phyloP scores from a whole-genome alignment of 2,329 filamentous ascomycete species.

The Penicillium sp. region DNA sequence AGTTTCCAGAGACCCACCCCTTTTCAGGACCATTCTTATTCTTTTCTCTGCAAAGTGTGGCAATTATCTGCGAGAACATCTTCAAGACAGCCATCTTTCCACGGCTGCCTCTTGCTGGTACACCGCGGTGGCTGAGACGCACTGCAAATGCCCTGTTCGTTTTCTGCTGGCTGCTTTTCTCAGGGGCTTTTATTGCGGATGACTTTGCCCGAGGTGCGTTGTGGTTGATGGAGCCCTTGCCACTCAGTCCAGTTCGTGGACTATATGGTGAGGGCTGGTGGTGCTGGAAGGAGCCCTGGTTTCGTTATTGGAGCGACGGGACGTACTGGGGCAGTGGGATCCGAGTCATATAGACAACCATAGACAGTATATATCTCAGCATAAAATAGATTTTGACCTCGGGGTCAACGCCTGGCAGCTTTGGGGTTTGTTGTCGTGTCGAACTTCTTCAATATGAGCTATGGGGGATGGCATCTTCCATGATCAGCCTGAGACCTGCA shows the following conservation, averaged over 20 bases:
- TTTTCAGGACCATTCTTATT: slow-evolving; percentile 56
- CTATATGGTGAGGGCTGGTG: slow-evolving; percentile 61
- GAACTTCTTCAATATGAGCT: no score
- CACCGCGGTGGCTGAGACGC: slow-evolving; percentile 49
- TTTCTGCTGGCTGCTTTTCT: slow-evolving; percentile 63
- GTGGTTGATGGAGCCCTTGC: slow-evolving; percentile 80
- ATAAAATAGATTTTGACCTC: not conserved
- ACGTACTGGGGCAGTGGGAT: slow-evolving; percentile 61
- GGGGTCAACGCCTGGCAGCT: not conserved
- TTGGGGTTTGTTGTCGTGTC: not conserved
- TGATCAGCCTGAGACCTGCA: no score
- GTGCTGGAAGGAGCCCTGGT: slow-evolving; percentile 58
- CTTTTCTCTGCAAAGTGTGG: slow-evolving; percentile 66
- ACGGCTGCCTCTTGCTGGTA: slow-evolving; percentile 21
- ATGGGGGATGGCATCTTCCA: no score
- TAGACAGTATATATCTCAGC: not conserved
- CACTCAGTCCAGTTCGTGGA: slow-evolving; percentile 64
- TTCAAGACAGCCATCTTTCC: slow-evolving; percentile 38
- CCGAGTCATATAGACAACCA: slow-evolving; percentile 25
- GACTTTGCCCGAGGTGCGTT: slow-evolving; percentile 70
- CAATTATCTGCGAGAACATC: slow-evolving; percentile 57
- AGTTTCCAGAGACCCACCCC: slow-evolving; percentile 57
- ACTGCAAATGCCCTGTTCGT: slow-evolving; percentile 60
- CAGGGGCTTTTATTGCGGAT: slow-evolving; percentile 62
- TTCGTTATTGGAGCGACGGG: slow-evolving; percentile 57